A percentile compares a stretch with the other conserved stretches of the same genome.
Evolutionary conservation across 768 basidiomycete species (phyloP).

Genomic region (Pleurotus salmoneostramineus): DNA sequence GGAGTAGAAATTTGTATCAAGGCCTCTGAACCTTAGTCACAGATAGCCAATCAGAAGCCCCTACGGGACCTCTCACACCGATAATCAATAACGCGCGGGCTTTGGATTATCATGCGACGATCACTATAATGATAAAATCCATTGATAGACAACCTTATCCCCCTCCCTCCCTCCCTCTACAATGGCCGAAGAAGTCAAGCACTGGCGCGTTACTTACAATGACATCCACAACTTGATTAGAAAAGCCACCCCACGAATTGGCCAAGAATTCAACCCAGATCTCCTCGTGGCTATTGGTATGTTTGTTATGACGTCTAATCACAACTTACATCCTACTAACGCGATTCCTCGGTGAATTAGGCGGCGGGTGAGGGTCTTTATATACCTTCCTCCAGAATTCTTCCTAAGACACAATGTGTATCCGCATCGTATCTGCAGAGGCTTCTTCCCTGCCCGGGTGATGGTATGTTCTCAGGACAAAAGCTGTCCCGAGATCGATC

Average conservation of each 20-base stretch:
- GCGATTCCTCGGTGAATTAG: conserved; percentile 29
- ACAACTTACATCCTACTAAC: conserved; percentile 1
- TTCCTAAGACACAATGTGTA: conserved; percentile 14
- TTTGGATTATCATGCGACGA: conserved; percentile 7
- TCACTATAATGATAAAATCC: background rate
- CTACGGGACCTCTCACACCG: too few relatives aligned
- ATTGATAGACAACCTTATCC: background rate
- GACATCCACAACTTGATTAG: conserved; percentile 90
- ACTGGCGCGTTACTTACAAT: conserved; percentile 81
- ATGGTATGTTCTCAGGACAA: conserved; percentile 42
- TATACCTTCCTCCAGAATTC: conserved; percentile 6
- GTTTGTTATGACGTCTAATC: background rate
- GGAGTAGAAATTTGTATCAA: background rate
- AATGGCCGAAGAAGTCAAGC: conserved; percentile 47
- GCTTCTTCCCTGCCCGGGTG: conserved; percentile 94
- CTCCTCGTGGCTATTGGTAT: conserved; percentile 79
- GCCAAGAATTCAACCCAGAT: conserved; percentile 79
- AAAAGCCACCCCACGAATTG: conserved; percentile 61
- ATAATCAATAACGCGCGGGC: background rate
- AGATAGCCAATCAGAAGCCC: background rate
- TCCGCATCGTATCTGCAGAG: conserved; percentile 38
- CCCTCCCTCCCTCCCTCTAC: conserved; percentile 10
- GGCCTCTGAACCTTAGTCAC: background rate
- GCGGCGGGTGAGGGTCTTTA: conserved; percentile 68
- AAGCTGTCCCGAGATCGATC: background rate